Evolutionary conservation across 2,329 filamentous ascomycete genomes (phyloP).

Genomic region (Fusarium humuli): DNA sequence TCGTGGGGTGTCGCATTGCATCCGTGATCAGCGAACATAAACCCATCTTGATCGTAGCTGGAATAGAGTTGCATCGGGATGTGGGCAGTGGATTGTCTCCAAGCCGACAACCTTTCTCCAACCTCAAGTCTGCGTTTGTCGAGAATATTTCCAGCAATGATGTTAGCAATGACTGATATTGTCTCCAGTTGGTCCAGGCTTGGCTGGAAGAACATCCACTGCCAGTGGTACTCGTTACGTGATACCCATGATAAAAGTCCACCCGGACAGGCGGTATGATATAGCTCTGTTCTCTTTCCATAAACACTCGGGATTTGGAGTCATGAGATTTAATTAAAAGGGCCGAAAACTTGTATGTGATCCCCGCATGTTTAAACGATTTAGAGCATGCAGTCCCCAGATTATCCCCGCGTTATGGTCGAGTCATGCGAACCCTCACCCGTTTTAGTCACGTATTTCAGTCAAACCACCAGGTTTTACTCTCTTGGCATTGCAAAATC

Average conservation of each 20-base stretch:
- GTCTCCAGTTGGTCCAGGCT: neutral
- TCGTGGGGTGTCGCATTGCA: constrained; percentile 29
- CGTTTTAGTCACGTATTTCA: neutral
- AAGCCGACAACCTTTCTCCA: neutral
- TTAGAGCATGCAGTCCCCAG: constrained; percentile 34
- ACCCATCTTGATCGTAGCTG: neutral
- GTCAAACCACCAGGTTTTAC: constrained; percentile 5
- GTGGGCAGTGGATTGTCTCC: constrained; percentile 1
- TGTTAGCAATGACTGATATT: neutral
- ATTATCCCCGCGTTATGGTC: constrained; percentile 31
- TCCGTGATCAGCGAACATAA: constrained; percentile 17
- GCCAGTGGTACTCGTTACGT: neutral
- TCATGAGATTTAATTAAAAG: constrained; percentile 34
- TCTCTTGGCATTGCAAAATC: constrained; percentile 11
- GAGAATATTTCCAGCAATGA: neutral
- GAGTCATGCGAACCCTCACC: constrained; percentile 9
- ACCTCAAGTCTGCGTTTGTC: constrained; percentile 3
- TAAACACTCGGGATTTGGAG: constrained; percentile 4
- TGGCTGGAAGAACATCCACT: constrained; percentile 22
- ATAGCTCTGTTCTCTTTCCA: neutral
- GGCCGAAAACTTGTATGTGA: constrained; percentile 28
- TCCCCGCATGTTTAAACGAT: constrained; percentile 37
- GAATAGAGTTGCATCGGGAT: constrained; percentile 3
- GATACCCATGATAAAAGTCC: neutral
- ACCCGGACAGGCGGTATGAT: neutral